Percentiles rank a stretch among this genome's conserved stretches.
Evolutionary conservation across 148 eudicot genomes (phyloP).

Genomic region (Bassia scoparia): DNA sequence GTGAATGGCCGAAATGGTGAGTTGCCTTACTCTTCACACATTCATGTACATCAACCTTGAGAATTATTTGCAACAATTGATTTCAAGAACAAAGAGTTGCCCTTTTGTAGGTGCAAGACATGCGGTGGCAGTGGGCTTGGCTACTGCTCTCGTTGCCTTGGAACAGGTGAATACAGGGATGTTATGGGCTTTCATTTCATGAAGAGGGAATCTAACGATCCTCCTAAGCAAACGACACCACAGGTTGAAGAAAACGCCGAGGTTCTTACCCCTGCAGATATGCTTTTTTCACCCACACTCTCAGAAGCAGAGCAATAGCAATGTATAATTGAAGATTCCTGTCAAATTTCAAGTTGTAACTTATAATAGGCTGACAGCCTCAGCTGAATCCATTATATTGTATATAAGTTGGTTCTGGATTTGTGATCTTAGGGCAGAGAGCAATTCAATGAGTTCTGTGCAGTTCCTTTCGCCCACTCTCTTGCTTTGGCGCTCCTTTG

Average conservation of each 20-base stretch:
- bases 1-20: conserved; percentile 97
- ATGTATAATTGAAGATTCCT: neutral
- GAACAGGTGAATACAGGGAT: conserved; percentile 78
- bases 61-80: neutral
- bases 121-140: conserved; percentile 91
- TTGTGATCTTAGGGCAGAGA: too few relatives aligned
- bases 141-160: conserved; percentile 72
- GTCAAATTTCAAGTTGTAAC: neutral
- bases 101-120: conserved; percentile 58
- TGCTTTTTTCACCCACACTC: conserved; percentile 32
- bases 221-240: conserved; percentile 13
- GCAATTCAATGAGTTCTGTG: neutral
- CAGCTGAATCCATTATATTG: neutral
- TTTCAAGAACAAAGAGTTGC: conserved; percentile 6
- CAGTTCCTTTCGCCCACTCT: neutral
- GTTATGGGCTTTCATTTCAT: conserved; percentile 75
- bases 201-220: conserved; percentile 39
- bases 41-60: neutral
- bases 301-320: conserved; percentile 16
- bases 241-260: conserved; percentile 24
- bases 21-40: conserved; percentile 13
- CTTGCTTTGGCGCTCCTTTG: too few relatives aligned
- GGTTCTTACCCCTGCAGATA: conserved; percentile 41
- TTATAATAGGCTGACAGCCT: neutral
- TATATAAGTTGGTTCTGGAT: too few relatives aligned